A percentile compares a stretch with the other conserved stretches of the same genome.
Conservation (phyloP, 768 basidiomycete genomes). For the Rhodotorula paludigena region DNA sequence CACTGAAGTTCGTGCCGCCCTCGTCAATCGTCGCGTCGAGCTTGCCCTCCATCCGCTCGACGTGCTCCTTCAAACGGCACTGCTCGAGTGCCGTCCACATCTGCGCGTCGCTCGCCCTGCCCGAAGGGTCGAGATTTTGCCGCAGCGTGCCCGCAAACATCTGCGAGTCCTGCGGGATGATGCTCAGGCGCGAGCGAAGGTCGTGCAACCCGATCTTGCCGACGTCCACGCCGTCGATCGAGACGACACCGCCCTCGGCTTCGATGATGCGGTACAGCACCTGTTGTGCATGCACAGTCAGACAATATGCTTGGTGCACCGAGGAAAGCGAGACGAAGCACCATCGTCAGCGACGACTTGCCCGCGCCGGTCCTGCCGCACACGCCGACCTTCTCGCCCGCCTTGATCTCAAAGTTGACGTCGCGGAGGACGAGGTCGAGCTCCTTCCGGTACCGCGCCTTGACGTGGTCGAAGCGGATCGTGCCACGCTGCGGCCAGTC, state of each 20-base stretch:
- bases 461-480: constrained; percentile 68
- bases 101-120: constrained; percentile 65
- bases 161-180: constrained; percentile 60
- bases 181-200: constrained; percentile 53
- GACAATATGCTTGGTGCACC: constrained; percentile 10
- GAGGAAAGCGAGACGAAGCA: not conserved
- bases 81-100: constrained; percentile 84
- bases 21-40: constrained; percentile 71
- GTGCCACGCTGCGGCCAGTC: constrained; percentile 70
- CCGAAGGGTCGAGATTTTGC: constrained; percentile 77
- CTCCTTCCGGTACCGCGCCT: constrained; percentile 71
- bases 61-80: constrained; percentile 49
- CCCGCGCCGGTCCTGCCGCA: constrained; percentile 59
- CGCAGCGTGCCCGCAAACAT: constrained; percentile 55
- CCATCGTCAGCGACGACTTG: constrained; percentile 45
- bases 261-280: constrained; percentile 60
- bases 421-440: constrained; percentile 74
- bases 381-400: constrained; percentile 84
- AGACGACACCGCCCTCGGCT: constrained; percentile 57
- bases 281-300: constrained; percentile 44
- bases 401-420: constrained; percentile 63
- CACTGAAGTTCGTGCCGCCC: constrained; percentile 72
- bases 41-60: constrained; percentile 53
- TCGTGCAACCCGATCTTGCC: constrained; percentile 56
- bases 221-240: constrained; percentile 59